Percentiles rank a stretch among this genome's conserved stretches.
phyloP scores from a whole-genome alignment of 2,329 filamentous ascomycete species.

The Aspergillus oerlinghausenensis region DNA sequence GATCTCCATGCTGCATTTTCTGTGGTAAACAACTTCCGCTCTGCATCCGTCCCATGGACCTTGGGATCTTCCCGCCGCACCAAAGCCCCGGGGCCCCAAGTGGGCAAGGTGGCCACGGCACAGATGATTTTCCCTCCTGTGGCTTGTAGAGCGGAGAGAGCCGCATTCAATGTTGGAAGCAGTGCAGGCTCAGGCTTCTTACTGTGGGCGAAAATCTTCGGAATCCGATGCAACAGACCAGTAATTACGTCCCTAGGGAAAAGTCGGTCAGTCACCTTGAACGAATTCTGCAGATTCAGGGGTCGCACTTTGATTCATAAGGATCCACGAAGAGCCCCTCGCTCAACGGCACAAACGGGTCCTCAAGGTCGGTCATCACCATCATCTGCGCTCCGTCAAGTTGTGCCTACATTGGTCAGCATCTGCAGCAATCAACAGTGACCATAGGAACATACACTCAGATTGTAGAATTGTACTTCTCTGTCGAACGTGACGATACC shows the following conservation, averaged over 20 bases:
- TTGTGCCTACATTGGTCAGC: slow-evolving; percentile 51
- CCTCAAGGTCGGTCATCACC: slow-evolving; percentile 96
- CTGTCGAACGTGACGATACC: slow-evolving; percentile 96
- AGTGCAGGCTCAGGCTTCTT: slow-evolving; percentile 90
- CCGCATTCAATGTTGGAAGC: slow-evolving; percentile 77
- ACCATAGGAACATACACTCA: slow-evolving; percentile 59
- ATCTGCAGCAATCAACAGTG: slow-evolving; percentile 12
- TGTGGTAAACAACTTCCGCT: slow-evolving; percentile 86
- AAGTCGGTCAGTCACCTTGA: slow-evolving; percentile 20
- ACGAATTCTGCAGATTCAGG: neutral
- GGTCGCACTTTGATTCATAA: slow-evolving; percentile 70
- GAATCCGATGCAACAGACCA: slow-evolving; percentile 77
- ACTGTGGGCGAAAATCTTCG: slow-evolving; percentile 77
- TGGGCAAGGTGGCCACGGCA: slow-evolving; percentile 80
- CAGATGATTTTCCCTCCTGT: slow-evolving; percentile 93
- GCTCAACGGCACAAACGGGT: slow-evolving; percentile 88
- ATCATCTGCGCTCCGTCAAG: slow-evolving; percentile 93
- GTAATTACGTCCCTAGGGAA: slow-evolving; percentile 65
- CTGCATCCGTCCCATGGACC: slow-evolving; percentile 76
- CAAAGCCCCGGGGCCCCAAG: slow-evolving; percentile 81
- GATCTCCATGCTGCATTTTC: slow-evolving; percentile 88
- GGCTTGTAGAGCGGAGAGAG: slow-evolving; percentile 72
- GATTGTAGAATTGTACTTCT: slow-evolving; percentile 97
- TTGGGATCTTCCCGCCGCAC: slow-evolving; percentile 86
- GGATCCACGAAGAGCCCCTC: slow-evolving; percentile 94